These are phyloP conservation scores for Scheffersomyces illinoinensis DNA, from an alignment of 1,139 yeast species.

Conservation along the genomic window DNA sequence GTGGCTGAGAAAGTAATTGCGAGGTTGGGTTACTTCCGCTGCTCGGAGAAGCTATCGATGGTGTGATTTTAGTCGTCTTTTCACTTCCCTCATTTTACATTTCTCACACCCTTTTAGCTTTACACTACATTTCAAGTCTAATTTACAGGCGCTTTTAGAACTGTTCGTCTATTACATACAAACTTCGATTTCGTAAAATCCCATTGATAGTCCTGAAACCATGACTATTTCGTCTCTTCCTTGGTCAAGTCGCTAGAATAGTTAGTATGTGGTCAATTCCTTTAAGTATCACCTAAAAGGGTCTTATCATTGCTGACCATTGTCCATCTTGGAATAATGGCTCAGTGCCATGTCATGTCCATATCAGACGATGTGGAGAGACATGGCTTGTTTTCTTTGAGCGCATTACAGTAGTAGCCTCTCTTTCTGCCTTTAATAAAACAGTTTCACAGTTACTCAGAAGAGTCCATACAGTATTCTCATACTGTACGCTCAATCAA, in stretches of 20 bases:
- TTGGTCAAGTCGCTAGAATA: slow-evolving; percentile 39
- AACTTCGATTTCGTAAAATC: background rate
- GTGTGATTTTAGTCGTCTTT: background rate
- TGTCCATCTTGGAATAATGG: too few species aligned
- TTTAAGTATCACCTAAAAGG: background rate
- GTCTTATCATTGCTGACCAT: too few species aligned
- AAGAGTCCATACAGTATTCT: background rate
- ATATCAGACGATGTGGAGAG: too few species aligned
- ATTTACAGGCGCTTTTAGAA: background rate
- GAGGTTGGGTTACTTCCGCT: background rate
- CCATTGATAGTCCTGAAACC: background rate
- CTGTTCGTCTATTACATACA: background rate
- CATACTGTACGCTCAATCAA: background rate
- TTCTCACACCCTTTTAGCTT: too few species aligned
- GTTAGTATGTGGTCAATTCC: slow-evolving; percentile 25
- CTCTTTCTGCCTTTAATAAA: too few species aligned
- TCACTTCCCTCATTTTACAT: background rate
- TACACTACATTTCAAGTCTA: too few species aligned
- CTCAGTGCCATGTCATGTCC: too few species aligned
- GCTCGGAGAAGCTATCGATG: background rate
- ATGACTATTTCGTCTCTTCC: slow-evolving; percentile 38
- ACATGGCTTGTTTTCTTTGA: too few species aligned
- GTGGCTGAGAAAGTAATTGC: background rate
- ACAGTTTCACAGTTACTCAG: too few species aligned
- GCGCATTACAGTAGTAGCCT: too few species aligned